These are phyloP conservation scores for Aeschynomene evenia DNA, from an alignment of 306 rosid genomes.

Conservation along the genomic window DNA sequence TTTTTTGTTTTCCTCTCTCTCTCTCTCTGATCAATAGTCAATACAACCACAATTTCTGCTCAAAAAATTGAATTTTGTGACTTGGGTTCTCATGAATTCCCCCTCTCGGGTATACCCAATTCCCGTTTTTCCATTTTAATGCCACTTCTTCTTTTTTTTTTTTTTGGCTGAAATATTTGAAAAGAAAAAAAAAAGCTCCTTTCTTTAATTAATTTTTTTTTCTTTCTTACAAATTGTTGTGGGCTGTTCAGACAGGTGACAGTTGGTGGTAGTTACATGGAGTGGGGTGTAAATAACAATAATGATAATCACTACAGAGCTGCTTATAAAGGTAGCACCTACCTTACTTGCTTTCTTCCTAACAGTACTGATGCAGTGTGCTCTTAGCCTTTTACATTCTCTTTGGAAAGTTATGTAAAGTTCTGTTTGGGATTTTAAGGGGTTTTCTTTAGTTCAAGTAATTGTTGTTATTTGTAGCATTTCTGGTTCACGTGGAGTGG, in stretches of 20 bases:
- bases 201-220: neutral
- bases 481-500: neutral
- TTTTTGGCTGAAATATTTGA: neutral
- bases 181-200: no score
- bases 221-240: neutral
- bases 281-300: conserved; percentile 59
- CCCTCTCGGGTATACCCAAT: conserved; percentile 24
- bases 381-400: neutral
- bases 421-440: neutral
- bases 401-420: neutral
- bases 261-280: conserved; percentile 61
- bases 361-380: neutral
- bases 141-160: neutral
- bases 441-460: neutral
- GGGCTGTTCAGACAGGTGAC: conserved; percentile 44
- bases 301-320: conserved; percentile 53
- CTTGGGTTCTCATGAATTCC: conserved; percentile 1
- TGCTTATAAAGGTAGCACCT: conserved; percentile 66
- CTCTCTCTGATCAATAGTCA: conserved; percentile 18
- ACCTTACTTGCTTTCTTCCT: neutral
- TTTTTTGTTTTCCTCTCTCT: neutral
- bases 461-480: neutral
- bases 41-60: conserved; percentile 23
- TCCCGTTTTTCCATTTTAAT: neutral
- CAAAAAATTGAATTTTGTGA: conserved; percentile 19